phyloP scores from a whole-genome alignment of 140 eudicot genomes.

The Erigeron philadelphicus region DNA sequence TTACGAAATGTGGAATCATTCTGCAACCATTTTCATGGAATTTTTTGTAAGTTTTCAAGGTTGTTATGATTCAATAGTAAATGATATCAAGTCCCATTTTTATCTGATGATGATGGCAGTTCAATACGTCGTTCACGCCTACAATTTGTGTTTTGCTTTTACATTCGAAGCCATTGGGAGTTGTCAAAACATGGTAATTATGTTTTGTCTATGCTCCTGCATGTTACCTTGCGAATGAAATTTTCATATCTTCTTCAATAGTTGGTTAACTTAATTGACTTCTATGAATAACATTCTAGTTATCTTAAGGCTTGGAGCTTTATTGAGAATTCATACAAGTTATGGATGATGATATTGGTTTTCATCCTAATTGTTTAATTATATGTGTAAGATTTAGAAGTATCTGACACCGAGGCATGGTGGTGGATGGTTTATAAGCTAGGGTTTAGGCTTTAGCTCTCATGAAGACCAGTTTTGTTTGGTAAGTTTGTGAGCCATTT shows the following conservation, averaged over 20 bases:
- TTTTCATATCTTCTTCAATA: background rate
- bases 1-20: constrained; percentile 21
- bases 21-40: constrained; percentile 9
- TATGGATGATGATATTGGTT: background rate
- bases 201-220: background rate
- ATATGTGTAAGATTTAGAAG: background rate
- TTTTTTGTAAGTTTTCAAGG: constrained; percentile 21
- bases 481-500: background rate
- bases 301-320: constrained; percentile 6
- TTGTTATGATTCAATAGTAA: constrained; percentile 28
- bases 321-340: background rate
- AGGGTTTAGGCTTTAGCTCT: background rate
- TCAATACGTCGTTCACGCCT: background rate
- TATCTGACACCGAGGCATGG: no score
- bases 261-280: background rate
- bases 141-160: background rate
- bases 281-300: background rate
- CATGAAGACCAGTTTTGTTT: background rate
- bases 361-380: background rate
- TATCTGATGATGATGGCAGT: constrained; percentile 4
- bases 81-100: constrained; percentile 20
- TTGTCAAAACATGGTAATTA: background rate
- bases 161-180: constrained; percentile 13
- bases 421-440: no score
- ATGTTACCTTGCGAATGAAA: constrained; percentile 9